A percentile compares a stretch with the other conserved stretches of the same genome.
Evolutionary conservation across 2,329 filamentous ascomycete genomes (phyloP).

Genomic region (Diplocarpon mali): DNA sequence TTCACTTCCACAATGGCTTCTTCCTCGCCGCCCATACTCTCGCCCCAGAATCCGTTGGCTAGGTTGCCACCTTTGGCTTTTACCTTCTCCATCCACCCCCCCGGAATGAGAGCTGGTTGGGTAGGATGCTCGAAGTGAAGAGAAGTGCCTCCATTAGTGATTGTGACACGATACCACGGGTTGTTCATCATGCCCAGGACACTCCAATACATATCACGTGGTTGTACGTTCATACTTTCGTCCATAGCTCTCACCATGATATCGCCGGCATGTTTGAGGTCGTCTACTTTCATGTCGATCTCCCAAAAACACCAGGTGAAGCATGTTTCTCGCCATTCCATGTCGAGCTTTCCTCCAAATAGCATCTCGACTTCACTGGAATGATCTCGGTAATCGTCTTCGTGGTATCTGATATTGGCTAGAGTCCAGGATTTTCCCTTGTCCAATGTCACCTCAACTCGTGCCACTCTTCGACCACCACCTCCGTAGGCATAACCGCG

Average conservation of each 20-base stretch:
- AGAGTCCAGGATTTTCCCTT: constrained; percentile 72
- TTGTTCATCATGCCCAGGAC: constrained; percentile 98
- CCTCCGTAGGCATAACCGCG: constrained; percentile 83
- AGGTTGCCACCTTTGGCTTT: constrained; percentile 76
- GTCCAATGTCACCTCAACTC: constrained; percentile 75
- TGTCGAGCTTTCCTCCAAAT: constrained; percentile 67
- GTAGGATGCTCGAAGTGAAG: constrained; percentile 84
- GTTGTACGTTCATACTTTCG: constrained; percentile 75
- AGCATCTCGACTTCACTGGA: constrained; percentile 47
- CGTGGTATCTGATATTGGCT: constrained; percentile 68
- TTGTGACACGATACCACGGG: constrained; percentile 76
- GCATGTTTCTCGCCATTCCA: constrained; percentile 68
- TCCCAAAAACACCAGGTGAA: constrained; percentile 96
- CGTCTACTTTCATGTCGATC: constrained; percentile 50
- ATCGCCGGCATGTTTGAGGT: constrained; percentile 54
- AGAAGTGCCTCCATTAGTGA: constrained; percentile 52
- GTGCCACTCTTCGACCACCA: constrained; percentile 71
- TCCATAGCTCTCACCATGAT: constrained; percentile 84
- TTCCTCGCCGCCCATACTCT: constrained; percentile 46
- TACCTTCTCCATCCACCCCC: constrained; percentile 89
- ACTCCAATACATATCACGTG: constrained; percentile 92
- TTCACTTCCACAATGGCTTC: constrained; percentile 36
- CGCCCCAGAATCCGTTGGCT: constrained; percentile 75
- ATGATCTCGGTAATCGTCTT: constrained; percentile 67
- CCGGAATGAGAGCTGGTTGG: constrained; percentile 62